Evolutionary conservation across 768 basidiomycete genomes (phyloP).

Genomic region (Nidularia sp.): DNA sequence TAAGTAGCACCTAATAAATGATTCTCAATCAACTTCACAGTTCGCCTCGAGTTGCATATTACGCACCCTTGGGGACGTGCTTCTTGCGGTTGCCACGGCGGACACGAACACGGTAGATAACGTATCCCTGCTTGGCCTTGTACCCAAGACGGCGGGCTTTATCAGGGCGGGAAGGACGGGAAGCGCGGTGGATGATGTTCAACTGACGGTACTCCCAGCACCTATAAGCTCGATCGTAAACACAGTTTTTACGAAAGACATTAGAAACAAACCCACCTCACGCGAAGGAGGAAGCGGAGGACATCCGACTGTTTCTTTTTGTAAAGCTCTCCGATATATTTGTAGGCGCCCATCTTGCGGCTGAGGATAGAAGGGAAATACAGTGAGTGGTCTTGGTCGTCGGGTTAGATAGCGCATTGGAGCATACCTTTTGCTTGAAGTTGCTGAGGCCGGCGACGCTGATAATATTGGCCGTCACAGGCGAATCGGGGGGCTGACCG

Average conservation of each 20-base stretch:
- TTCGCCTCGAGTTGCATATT: not conserved
- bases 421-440: slow-evolving; percentile 36
- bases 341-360: slow-evolving; percentile 87
- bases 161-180: slow-evolving; percentile 97
- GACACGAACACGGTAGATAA: slow-evolving; percentile 96
- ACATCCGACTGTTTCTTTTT: slow-evolving; percentile 99
- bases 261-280: slow-evolving; percentile 59
- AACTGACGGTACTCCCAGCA: slow-evolving; percentile 99
- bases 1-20: slow-evolving; percentile 80
- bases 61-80: slow-evolving; percentile 91
- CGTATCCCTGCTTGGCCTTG: slow-evolving; percentile 99
- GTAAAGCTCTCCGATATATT: slow-evolving; percentile 96
- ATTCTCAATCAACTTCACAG: no score
- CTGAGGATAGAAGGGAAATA: slow-evolving; percentile 13
- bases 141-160: slow-evolving; percentile 98
- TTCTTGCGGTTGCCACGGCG: slow-evolving; percentile 99
- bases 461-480: slow-evolving; percentile 11
- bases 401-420: slow-evolving; percentile 7
- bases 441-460: slow-evolving; percentile 26
- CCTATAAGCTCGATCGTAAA: slow-evolving; percentile 28
- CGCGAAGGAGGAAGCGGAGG: slow-evolving; percentile 95
- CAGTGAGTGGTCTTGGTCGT: not conserved
- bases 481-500: slow-evolving; percentile 22
- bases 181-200: slow-evolving; percentile 97
- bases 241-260: not conserved